Percentiles rank a stretch among this genome's conserved stretches.
phyloP scores from a whole-genome alignment of 148 eudicot species.

The Camellia sinensis region DNA sequence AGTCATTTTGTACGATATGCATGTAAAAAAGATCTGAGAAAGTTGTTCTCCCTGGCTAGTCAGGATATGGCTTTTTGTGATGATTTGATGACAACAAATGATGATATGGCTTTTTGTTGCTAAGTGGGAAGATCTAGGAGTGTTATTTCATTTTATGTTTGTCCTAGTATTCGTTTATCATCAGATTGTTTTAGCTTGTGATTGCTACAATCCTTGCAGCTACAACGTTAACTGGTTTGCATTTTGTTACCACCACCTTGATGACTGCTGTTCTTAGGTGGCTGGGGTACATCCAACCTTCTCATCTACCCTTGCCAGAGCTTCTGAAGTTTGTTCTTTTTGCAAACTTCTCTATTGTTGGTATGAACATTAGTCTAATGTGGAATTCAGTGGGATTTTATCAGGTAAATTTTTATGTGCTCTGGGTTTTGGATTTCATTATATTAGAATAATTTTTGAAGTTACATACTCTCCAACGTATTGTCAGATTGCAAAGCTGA shows the following conservation, averaged over 20 bases:
- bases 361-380: conserved; percentile 83
- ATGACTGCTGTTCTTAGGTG: conserved; percentile 56
- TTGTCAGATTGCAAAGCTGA: conserved; percentile 74
- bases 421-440: background rate
- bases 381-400: conserved; percentile 90
- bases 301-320: conserved; percentile 56
- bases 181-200: background rate
- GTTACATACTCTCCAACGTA: background rate
- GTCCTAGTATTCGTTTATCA: no score
- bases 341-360: conserved; percentile 81
- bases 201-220: conserved; percentile 37
- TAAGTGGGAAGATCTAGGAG: no score
- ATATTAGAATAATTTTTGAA: background rate
- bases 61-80: no score
- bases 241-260: conserved; percentile 65
- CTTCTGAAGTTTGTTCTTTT: conserved; percentile 63
- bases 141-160: no score
- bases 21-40: no score
- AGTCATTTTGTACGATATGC: no score
- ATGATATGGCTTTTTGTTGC: no score
- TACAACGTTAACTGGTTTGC: conserved; percentile 80
- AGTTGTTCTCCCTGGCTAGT: no score
- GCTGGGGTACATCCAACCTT: conserved; percentile 60
- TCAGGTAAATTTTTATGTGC: conserved; percentile 44
- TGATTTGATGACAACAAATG: no score